These are phyloP conservation scores for Penicillium nucicola DNA, from an alignment of 495 filamentous ascomycete genomes.

Conservation along the genomic window DNA sequence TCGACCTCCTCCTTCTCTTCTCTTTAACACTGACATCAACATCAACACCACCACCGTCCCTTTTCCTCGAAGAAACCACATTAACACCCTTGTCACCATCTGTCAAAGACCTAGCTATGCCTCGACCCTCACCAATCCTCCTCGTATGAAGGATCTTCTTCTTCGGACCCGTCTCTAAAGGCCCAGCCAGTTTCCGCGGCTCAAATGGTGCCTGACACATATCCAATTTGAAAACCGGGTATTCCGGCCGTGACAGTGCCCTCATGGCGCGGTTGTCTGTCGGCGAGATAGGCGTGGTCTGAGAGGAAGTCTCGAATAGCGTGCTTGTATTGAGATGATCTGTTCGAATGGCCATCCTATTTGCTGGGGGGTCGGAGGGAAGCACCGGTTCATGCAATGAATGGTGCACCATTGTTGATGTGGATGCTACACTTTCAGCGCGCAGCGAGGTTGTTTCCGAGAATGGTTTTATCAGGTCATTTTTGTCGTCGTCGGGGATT, in stretches of 20 bases:
- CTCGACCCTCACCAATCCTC: neutral
- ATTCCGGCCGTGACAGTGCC: constrained; percentile 13
- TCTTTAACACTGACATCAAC: neutral
- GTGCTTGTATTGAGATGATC: constrained; percentile 10
- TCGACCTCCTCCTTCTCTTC: constrained; percentile 8
- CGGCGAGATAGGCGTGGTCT: neutral
- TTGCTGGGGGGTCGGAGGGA: constrained; percentile 12
- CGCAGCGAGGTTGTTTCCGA: constrained; percentile 12
- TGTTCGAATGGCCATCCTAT: constrained; percentile 4
- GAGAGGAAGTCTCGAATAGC: constrained; percentile 6
- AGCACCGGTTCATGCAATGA: constrained; percentile 8
- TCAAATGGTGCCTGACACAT: constrained; percentile 8
- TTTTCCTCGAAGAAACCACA: neutral
- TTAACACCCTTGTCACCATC: neutral
- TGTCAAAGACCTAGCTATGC: neutral
- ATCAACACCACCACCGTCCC: too few species aligned
- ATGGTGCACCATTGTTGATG: constrained; percentile 14
- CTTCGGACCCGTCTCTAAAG: constrained; percentile 7
- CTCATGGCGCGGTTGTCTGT: neutral
- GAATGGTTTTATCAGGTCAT: constrained; percentile 21
- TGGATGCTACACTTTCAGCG: constrained; percentile 13
- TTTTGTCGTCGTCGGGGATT: constrained; percentile 18
- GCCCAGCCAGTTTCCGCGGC: constrained; percentile 7
- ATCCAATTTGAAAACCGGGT: constrained; percentile 21
- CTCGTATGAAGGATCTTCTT: neutral